These are phyloP conservation scores for Leccinum subgranulosum DNA, from an alignment of 768 basidiomycete species.

Conservation along the genomic window DNA sequence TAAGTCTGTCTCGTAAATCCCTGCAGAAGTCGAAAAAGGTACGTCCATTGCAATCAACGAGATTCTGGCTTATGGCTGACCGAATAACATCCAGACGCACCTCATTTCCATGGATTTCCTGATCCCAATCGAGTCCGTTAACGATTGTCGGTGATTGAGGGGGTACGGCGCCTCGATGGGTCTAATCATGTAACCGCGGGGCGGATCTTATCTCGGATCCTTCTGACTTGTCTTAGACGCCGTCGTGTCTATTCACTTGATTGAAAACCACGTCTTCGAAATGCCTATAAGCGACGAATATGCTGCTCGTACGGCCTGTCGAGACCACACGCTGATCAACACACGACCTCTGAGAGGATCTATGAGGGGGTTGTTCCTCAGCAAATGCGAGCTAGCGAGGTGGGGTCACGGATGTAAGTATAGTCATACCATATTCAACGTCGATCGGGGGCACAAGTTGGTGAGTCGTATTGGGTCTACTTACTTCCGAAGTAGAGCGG, in stretches of 20 bases:
- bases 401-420: conserved; percentile 8
- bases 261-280: not conserved
- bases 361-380: not conserved
- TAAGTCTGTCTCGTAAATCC: too few relatives aligned
- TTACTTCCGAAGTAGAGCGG: not conserved
- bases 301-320: conserved; percentile 17
- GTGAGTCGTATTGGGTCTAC: not conserved
- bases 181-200: not conserved
- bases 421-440: conserved; percentile 21
- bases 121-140: not conserved
- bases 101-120: not conserved
- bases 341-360: conserved; percentile 12
- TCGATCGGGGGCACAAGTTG: conserved; percentile 10
- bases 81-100: not conserved
- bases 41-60: too few relatives aligned
- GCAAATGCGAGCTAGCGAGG: conserved; percentile 7
- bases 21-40: too few relatives aligned
- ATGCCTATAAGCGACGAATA: conserved; percentile 21
- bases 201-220: not conserved
- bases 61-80: not conserved
- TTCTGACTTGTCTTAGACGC: not conserved
- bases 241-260: not conserved
- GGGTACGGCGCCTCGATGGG: not conserved
- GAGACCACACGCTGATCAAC: conserved; percentile 10
- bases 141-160: not conserved